Conservation (phyloP, 805 yeast genomes). For the Saturnispora kantuleensis region DNA sequence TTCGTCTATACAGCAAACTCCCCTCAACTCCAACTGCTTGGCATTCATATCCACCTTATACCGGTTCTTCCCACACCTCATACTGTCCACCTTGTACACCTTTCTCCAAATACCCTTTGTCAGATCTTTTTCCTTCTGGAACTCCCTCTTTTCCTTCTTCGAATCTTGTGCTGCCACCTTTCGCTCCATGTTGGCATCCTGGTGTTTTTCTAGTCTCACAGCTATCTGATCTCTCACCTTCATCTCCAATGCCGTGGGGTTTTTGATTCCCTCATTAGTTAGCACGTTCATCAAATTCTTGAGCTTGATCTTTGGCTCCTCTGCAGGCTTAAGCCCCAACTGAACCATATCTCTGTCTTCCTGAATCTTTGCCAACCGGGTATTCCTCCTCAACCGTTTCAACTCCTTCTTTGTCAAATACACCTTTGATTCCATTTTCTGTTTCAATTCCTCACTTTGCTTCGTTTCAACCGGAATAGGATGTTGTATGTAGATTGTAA, state of each 20-base stretch:
- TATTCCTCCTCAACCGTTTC: conserved; percentile 62
- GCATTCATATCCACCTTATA: conserved; percentile 78
- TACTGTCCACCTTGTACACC: conserved; percentile 46
- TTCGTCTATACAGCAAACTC: conserved; percentile 44
- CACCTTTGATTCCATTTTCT: conserved; percentile 32
- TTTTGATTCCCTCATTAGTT: conserved; percentile 75
- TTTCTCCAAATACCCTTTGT: conserved; percentile 30
- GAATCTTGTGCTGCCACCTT: conserved; percentile 47
- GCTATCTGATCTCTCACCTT: conserved; percentile 60
- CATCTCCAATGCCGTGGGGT: conserved; percentile 81
- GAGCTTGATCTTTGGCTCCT: conserved; percentile 79
- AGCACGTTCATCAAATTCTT: conserved; percentile 79
- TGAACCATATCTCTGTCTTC: conserved; percentile 70
- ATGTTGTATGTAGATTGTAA: conserved; percentile 70
- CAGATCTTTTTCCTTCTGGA: conserved; percentile 29
- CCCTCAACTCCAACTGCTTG: conserved; percentile 56
- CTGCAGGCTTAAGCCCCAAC: conserved; percentile 77
- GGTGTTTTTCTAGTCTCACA: conserved; percentile 50
- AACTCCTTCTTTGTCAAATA: conserved; percentile 68
- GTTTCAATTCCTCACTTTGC: conserved; percentile 30
- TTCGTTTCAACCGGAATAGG: conserved; percentile 60
- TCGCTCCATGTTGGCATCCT: conserved; percentile 49
- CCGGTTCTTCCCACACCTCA: conserved; percentile 55
- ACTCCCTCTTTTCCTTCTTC: conserved; percentile 36
- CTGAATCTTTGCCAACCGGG: conserved; percentile 50